Percentiles rank a stretch among this genome's conserved stretches.
Conservation (phyloP, 2,329 filamentous ascomycete genomes). For the Neofusicoccum ribis region DNA sequence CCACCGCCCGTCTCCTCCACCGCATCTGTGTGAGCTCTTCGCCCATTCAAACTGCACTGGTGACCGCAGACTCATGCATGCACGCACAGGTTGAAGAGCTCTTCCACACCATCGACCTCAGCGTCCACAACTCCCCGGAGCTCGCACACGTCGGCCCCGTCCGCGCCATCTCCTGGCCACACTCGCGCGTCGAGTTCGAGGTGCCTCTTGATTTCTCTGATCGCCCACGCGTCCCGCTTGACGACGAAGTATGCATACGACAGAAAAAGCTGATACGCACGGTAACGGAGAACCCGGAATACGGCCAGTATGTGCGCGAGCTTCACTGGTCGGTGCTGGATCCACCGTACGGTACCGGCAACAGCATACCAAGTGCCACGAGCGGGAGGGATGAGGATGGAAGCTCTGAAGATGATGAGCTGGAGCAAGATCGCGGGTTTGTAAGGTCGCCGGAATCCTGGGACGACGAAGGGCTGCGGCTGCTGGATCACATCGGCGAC, state of each 20-base stretch:
- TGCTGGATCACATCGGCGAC: not conserved
- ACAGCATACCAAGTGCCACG: not conserved
- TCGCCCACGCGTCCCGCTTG: not conserved
- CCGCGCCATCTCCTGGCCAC: not conserved
- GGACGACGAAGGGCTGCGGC: not conserved
- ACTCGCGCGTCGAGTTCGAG: not conserved
- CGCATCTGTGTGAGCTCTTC: not conserved
- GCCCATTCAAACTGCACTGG: too few species aligned
- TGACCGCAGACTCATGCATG: not conserved
- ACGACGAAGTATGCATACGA: not conserved
- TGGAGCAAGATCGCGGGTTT: not conserved
- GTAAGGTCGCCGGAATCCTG: not conserved
- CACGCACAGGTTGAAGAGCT: not conserved
- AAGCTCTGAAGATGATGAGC: not conserved
- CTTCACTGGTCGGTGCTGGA: slow-evolving; percentile 6
- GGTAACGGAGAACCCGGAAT: not conserved
- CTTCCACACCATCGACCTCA: not conserved
- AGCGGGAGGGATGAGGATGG: too few species aligned
- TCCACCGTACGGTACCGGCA: not conserved
- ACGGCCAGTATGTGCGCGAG: not conserved
- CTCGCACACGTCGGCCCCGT: not conserved
- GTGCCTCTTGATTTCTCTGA: not conserved
- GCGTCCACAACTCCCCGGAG: not conserved
- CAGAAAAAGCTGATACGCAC: not conserved
- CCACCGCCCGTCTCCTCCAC: not conserved